Evolutionary conservation across 2,329 filamentous ascomycete species (phyloP), one percentile per base, ranked within the genome.

Genomic region (Paramyrothecium sp.): DNA sequence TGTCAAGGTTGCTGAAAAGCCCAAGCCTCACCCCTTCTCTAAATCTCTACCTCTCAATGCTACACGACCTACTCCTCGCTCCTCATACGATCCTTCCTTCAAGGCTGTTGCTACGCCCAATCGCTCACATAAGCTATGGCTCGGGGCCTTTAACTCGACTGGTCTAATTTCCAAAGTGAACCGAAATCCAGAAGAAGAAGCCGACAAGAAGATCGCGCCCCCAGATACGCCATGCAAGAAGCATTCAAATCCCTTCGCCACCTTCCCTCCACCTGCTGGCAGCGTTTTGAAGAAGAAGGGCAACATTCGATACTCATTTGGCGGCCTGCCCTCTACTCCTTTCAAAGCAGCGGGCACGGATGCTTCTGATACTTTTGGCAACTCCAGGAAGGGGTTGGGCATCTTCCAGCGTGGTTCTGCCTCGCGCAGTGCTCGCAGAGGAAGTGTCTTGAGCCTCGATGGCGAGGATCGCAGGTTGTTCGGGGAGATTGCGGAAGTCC

Each of bases 161-260:
- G 93, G 94, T 1, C 79, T 99, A 26, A 89, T 99, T 55, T 97
- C 95, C 12, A 99, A 99, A 77, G 91, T 96, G 73, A 96, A 95
- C 68, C 88, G 91, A 57, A 88, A 91, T 70, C 84, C 88, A 0
- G 91, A 97, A 63, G 84, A 91, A 54, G 83, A 79, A 72, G 67
- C 62, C 75, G 78, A 68, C 74, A 77, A 81, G 73, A 87, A 89
- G 69, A 78, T 85, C 67, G 82, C 84, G 30, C 93, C 96, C 81
- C 94, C 95, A 1, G 95, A 98, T 69, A 99, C 95, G 1, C 95
- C 95, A 1, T 98, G 95, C 75, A 99, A 98, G 78, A 92, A 95
- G 69, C 88, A 89, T 54, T 79, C 82, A 4, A 88, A 86, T 63
- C 77, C 89, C 57, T 85, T 93, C 75, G 81, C 89, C 65, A 85